Evolutionary conservation across 331 rosid species (phyloP).

Genomic region (Quercus lobata): DNA sequence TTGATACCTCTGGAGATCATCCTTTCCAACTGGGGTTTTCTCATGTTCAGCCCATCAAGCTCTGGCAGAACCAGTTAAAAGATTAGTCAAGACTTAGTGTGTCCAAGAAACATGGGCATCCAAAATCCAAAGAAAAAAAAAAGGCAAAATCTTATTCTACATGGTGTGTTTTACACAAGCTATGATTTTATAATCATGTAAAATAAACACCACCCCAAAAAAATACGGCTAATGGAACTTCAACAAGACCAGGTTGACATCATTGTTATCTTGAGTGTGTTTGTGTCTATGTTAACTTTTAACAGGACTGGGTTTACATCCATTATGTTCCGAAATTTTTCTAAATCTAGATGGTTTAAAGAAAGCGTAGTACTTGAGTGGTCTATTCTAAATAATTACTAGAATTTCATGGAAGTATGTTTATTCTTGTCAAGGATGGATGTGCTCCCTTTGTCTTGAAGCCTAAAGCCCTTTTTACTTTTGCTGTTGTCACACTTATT

Average conservation of each 20-base stretch:
- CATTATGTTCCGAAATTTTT: not conserved
- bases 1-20: not conserved
- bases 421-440: not conserved
- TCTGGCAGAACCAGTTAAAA: not conserved
- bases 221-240: not conserved
- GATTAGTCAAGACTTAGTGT: no score
- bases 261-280: not conserved
- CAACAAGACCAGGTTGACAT: not conserved
- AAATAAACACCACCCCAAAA: no score
- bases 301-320: not conserved
- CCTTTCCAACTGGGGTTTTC: not conserved
- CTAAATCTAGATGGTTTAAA: not conserved
- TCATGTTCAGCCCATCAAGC: not conserved
- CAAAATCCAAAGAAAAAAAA: not conserved
- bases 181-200: no score
- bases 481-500: not conserved
- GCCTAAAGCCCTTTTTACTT: not conserved
- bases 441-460: conserved; percentile 21
- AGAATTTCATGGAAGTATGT: not conserved
- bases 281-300: not conserved
- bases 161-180: no score
- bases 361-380: not conserved
- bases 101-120: not conserved
- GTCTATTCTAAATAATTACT: not conserved
- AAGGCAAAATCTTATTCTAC: no score